Percentiles rank a stretch among this genome's conserved stretches.
These are phyloP conservation scores for Penstemon barbatus DNA, from an alignment of 257 asterid genomes.

Conservation along the genomic window DNA sequence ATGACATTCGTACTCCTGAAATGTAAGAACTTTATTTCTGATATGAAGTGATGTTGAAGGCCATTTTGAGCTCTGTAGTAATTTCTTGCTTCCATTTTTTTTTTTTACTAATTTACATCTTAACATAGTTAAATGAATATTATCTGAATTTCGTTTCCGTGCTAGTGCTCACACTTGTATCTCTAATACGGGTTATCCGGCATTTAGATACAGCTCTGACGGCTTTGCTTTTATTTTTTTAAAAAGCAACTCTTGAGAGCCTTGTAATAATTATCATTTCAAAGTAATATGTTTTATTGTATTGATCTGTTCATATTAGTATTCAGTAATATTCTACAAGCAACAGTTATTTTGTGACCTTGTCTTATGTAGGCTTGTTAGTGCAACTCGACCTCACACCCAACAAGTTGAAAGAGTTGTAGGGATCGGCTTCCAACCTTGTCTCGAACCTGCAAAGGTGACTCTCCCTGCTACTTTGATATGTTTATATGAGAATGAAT, in stretches of 20 bases:
- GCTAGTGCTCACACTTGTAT: not conserved
- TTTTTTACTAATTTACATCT: constrained; percentile 13
- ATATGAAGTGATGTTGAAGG: not conserved
- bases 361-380: constrained; percentile 55
- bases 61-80: constrained; percentile 7
- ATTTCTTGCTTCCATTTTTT: not conserved
- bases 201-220: not conserved
- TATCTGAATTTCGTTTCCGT: not conserved
- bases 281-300: not conserved
- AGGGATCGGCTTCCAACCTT: constrained; percentile 92
- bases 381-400: constrained; percentile 67
- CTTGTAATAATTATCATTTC: not conserved
- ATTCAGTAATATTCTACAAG: not conserved
- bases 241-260: not conserved
- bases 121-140: not conserved
- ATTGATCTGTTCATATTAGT: constrained; percentile 17
- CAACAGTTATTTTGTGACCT: constrained; percentile 3
- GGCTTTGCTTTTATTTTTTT: not conserved
- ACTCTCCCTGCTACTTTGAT: not conserved
- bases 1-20: constrained; percentile 78
- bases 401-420: constrained; percentile 74
- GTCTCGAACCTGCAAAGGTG: constrained; percentile 91
- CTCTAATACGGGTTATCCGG: not conserved
- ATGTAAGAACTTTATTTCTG: constrained; percentile 51
- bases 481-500: too few species aligned